Base-by-base conservation (phyloP, 2,329 filamentous ascomycete genomes). In the Penicillium freii region DNA sequence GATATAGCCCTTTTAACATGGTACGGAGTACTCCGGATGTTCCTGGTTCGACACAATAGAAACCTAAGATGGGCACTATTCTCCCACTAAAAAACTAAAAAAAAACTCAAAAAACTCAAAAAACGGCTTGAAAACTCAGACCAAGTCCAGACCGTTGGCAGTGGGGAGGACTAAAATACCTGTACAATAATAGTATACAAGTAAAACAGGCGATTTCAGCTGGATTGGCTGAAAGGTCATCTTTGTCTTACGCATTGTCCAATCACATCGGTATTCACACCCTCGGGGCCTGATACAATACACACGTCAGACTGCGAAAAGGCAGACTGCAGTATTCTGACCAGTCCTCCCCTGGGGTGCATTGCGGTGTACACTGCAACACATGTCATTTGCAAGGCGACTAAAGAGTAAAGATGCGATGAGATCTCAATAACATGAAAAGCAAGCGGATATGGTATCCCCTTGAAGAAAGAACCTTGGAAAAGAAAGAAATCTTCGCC, bases 21-120 rank as follows among this genome's bases (percentile, higher is more conserved):
- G 23, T 27, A 19, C 21, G n/a, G 13, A 38, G 36, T n/a, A 17
- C 51, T 38, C 51, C 43, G 10, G 19, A 43, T 47, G 10, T 33
- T 47, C 29, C 21, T 1, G 21, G 21, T 21, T 23, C 23, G 4
- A 11, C 29, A 34, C n/a, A 34, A 46, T 34, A 11, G 29, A 33
- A 33, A 34, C 17, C 29, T 34, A n/a, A 31, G 54, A 53, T 56
- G 43, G 54, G 54, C 49, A 47, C 54, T 56, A 46, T 15, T 53
- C 8, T 47, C 34, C 29, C 49, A 56, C 54, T 46, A 53, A 53
- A 56, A 45, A n/a, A n/a, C 17, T 1, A n/a, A 36, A 36, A 38
- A 27, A 27, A 27, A 27, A 27, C 8, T 23, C 23, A 23, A 23
- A 39, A 39, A 19, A 8, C 13, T 8, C 1, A 40, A 23, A 45